phyloP scores from a whole-genome alignment of 768 basidiomycete species.

The Suillus luteus region DNA sequence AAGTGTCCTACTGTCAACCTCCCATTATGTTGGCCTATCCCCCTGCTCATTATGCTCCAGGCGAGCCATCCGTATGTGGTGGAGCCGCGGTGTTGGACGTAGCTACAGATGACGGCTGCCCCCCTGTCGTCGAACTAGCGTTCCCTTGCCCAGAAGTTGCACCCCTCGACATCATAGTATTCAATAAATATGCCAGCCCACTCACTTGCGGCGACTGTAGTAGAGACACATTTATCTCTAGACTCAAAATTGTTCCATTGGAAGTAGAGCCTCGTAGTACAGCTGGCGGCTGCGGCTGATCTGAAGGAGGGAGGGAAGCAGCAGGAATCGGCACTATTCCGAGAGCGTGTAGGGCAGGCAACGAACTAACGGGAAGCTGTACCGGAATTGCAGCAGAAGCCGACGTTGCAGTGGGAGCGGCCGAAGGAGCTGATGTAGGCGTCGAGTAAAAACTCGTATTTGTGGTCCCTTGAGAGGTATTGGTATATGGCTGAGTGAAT shows the following conservation, averaged over 20 bases:
- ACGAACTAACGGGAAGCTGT: slow-evolving; percentile 63
- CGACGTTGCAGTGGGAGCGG: slow-evolving; percentile 35
- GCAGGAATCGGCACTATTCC: slow-evolving; percentile 74
- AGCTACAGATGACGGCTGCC: not conserved
- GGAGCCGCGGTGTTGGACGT: not conserved
- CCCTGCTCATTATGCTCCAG: not conserved
- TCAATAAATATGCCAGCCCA: slow-evolving; percentile 69
- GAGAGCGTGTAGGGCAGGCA: slow-evolving; percentile 62
- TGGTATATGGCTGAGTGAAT: slow-evolving; percentile 59
- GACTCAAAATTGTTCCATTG: slow-evolving; percentile 69
- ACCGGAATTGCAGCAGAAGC: slow-evolving; percentile 56
- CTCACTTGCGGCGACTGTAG: slow-evolving; percentile 78
- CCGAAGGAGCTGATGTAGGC: slow-evolving; percentile 33
- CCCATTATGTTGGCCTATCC: not conserved
- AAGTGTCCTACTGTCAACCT: not conserved
- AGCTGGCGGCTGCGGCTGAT: slow-evolving; percentile 72
- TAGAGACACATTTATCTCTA: slow-evolving; percentile 78
- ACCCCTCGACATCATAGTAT: slow-evolving; percentile 63
- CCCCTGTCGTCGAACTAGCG: slow-evolving; percentile 3
- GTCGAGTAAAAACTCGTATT: slow-evolving; percentile 30
- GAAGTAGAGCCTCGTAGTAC: slow-evolving; percentile 70
- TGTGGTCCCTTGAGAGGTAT: slow-evolving; percentile 22
- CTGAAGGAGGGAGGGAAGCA: slow-evolving; percentile 50
- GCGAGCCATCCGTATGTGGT: not conserved
- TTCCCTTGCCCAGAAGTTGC: slow-evolving; percentile 25